Percentiles rank a stretch among this genome's conserved stretches.
phyloP scores from a whole-genome alignment of 139 green algal genomes.

The Chlamydomonas incerta region DNA sequence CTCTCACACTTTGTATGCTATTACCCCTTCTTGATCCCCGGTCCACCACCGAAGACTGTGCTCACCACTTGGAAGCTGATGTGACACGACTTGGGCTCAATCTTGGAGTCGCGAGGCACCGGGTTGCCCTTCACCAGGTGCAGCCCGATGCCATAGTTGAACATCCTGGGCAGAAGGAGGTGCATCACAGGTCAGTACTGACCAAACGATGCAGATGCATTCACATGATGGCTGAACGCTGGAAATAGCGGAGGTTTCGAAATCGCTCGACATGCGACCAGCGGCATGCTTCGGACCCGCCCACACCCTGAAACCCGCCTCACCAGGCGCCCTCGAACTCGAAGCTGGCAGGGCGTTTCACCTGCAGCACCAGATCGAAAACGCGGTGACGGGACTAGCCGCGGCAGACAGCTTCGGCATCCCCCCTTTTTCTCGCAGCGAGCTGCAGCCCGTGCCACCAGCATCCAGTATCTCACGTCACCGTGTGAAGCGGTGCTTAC shows the following conservation, averaged over 20 bases:
- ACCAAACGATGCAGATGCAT: no score
- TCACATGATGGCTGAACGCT: no score
- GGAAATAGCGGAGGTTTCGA: background rate
- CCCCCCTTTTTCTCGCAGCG: background rate
- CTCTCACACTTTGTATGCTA: background rate
- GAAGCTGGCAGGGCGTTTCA: conserved; percentile 70
- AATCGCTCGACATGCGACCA: no score
- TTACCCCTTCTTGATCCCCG: no score
- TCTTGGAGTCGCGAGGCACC: conserved; percentile 20
- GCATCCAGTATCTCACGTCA: no score
- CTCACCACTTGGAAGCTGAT: conserved; percentile 74
- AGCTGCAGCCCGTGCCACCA: no score
- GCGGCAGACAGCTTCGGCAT: background rate
- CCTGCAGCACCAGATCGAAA: background rate
- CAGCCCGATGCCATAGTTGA: conserved; percentile 75
- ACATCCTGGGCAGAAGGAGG: no score
- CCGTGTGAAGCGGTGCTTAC: no score
- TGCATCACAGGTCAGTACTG: background rate
- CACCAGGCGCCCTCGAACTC: conserved; percentile 83
- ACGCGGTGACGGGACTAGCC: background rate
- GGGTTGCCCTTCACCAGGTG: conserved; percentile 76
- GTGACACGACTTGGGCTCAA: conserved; percentile 79
- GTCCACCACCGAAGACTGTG: no score
- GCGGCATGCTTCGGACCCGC: no score
- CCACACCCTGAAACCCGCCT: background rate